Percentiles rank a stretch among this genome's conserved stretches.
Evolutionary conservation across 768 basidiomycete species (phyloP).

Genomic region (Termitomyces titanicus): DNA sequence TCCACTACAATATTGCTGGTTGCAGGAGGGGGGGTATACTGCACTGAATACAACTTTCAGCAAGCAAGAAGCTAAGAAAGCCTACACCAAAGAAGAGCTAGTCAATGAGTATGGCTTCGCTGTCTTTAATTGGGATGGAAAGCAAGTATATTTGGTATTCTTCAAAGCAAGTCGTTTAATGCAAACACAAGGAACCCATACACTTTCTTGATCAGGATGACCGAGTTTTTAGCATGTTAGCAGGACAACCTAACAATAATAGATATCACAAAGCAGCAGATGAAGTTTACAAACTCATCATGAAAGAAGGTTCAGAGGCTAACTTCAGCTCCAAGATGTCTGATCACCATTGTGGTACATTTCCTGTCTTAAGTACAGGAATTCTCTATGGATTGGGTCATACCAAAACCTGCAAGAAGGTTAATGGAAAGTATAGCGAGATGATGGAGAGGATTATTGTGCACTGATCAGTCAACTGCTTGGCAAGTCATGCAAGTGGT

Average conservation of each 20-base stretch:
- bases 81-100: not conserved
- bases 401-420: not conserved
- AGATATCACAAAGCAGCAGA: not conserved
- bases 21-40: not conserved
- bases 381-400: not conserved
- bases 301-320: not conserved
- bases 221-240: not conserved
- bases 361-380: not conserved
- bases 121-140: not conserved
- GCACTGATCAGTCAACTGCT: not conserved
- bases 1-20: not conserved
- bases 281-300: not conserved
- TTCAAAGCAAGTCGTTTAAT: not conserved
- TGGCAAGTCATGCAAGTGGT: not conserved
- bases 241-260: not conserved
- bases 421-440: not conserved
- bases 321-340: not conserved
- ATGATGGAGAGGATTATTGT: not conserved
- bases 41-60: not conserved
- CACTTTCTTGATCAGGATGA: not conserved
- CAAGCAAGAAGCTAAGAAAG: not conserved
- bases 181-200: not conserved
- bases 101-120: not conserved
- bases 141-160: not conserved
- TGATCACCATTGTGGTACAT: not conserved